phyloP scores from a whole-genome alignment of 2,329 filamentous ascomycete genomes.

The Xylaria sp. region DNA sequence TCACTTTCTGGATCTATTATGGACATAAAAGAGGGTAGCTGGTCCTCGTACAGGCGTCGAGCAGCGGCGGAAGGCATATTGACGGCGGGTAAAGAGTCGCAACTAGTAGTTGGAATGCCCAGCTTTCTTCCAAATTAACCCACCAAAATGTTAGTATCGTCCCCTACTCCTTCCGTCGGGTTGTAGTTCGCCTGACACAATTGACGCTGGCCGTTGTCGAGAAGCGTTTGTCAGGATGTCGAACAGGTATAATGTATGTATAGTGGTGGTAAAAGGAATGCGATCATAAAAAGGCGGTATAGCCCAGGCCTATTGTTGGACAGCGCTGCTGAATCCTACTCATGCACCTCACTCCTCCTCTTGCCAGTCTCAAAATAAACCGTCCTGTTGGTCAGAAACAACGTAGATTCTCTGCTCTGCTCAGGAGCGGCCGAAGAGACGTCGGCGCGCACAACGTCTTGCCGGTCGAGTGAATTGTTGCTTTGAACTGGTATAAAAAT shows the following conservation, averaged over 20 bases:
- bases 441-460: constrained; percentile 7
- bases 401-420: constrained; percentile 6
- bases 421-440: constrained; percentile 13
- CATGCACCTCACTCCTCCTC: constrained; percentile 36
- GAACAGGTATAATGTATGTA: constrained; percentile 30
- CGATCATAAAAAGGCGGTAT: constrained; percentile 31
- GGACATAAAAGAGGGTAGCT: constrained; percentile 78
- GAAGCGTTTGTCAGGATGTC: constrained; percentile 17
- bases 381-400: constrained; percentile 15
- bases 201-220: constrained; percentile 8
- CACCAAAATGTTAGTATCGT: background rate
- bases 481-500: background rate
- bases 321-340: constrained; percentile 61
- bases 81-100: constrained; percentile 12
- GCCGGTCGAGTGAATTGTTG: constrained; percentile 19
- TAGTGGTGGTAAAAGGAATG: constrained; percentile 33
- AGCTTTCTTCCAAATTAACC: constrained; percentile 6
- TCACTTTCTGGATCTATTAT: constrained; percentile 71
- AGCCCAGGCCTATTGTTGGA: constrained; percentile 44
- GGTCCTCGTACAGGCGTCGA: constrained; percentile 68
- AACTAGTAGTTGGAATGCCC: background rate
- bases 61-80: constrained; percentile 67
- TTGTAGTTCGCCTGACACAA: background rate
- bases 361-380: constrained; percentile 27
- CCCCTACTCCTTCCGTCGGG: background rate